These are phyloP conservation scores for Magnusiomyces suaveolens DNA, from an alignment of 1,139 yeast species.

Conservation along the genomic window DNA sequence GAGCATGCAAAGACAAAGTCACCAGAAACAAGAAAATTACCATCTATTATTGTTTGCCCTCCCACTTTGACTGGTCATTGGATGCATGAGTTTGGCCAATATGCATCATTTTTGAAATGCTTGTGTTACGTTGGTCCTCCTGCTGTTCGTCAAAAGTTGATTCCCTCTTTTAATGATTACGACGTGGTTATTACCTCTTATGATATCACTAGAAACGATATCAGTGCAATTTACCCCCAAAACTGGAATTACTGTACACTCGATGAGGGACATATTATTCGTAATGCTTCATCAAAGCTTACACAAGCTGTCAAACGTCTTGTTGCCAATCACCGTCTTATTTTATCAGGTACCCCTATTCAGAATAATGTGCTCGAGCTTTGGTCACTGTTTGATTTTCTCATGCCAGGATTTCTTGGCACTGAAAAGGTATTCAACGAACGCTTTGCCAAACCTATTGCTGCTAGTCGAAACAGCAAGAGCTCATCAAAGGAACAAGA, in stretches of 20 bases:
- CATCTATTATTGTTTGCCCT: conserved; percentile 86
- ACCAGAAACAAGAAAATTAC: conserved; percentile 63
- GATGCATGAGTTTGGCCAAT: conserved; percentile 90
- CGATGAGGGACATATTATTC: conserved; percentile 97
- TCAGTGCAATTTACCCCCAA: conserved; percentile 47
- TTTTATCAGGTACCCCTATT: conserved; percentile 94
- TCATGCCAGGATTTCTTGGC: conserved; percentile 98
- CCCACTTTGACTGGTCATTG: conserved; percentile 97
- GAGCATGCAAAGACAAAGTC: conserved; percentile 49
- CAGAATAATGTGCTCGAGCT: conserved; percentile 93
- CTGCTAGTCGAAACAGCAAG: conserved; percentile 85
- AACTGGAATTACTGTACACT: conserved; percentile 90
- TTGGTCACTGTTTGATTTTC: conserved; percentile 94
- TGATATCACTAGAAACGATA: conserved; percentile 92
- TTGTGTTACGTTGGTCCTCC: conserved; percentile 92
- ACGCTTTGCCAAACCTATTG: conserved; percentile 93
- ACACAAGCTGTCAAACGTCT: conserved; percentile 79
- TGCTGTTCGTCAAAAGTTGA: conserved; percentile 49
- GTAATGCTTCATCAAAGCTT: conserved; percentile 79
- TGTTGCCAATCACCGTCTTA: conserved; percentile 78
- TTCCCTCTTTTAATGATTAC: conserved; percentile 44
- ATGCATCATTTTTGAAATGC: conserved; percentile 78
- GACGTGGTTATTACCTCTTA: conserved; percentile 92
- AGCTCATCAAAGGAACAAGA: conserved; percentile 93
- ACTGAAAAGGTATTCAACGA: conserved; percentile 92